phyloP scores from a whole-genome alignment of 345 rosid species.

The Populus alba region DNA sequence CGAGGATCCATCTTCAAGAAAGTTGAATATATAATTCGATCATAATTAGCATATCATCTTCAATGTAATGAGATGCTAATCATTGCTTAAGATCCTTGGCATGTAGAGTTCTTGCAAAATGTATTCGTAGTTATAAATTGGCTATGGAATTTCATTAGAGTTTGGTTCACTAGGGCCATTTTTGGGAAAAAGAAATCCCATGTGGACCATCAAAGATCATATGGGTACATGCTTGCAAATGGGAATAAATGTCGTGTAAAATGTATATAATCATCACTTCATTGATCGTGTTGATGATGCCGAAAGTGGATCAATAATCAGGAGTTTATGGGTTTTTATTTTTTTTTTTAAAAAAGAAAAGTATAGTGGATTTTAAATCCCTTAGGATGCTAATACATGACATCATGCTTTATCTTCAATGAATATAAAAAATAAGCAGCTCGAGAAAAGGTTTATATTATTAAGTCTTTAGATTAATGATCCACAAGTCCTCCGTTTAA shows the following conservation, averaged over 20 bases:
- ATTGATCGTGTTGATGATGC: not conserved
- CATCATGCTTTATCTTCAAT: too few species aligned
- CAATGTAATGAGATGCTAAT: not conserved
- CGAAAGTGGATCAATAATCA: not conserved
- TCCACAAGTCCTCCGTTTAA: too few species aligned
- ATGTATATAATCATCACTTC: not conserved
- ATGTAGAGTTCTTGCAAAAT: not conserved
- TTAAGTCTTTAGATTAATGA: too few species aligned
- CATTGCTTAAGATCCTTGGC: not conserved
- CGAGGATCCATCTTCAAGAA: not conserved
- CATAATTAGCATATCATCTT: not conserved
- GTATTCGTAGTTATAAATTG: too few species aligned
- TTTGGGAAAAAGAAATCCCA: not conserved
- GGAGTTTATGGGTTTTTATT: too few species aligned
- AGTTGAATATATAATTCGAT: not conserved
- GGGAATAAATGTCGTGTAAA: not conserved
- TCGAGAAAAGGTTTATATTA: too few species aligned
- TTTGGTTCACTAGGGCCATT: not conserved
- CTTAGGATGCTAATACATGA: too few species aligned
- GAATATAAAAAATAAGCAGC: too few species aligned
- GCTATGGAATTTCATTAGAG: not conserved
- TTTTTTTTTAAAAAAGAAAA: too few species aligned
- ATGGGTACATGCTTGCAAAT: not conserved
- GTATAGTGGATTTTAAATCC: too few species aligned
- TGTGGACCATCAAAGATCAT: not conserved